Evolutionary conservation across 495 filamentous ascomycete genomes (phyloP).

Genomic region (Aspergillus biplanus): DNA sequence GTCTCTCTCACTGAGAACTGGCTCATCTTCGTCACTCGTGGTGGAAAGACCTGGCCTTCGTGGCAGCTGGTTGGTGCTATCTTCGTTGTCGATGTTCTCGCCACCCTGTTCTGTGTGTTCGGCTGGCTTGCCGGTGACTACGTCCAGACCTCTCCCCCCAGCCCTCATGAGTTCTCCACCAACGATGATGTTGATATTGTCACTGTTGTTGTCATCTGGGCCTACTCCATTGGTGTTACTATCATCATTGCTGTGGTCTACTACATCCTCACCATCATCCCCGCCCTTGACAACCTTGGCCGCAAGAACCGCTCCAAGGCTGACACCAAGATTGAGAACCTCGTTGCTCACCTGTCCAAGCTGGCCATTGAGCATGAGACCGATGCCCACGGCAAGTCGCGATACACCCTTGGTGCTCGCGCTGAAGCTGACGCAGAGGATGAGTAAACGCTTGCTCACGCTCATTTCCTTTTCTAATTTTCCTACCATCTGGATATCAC

Average conservation of each 20-base stretch:
- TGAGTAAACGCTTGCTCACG: slow-evolving; percentile 51
- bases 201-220: slow-evolving; percentile 79
- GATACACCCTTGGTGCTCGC: slow-evolving; percentile 64
- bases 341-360: slow-evolving; percentile 74
- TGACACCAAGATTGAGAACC: slow-evolving; percentile 82
- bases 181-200: slow-evolving; percentile 73
- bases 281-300: slow-evolving; percentile 74
- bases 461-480: slow-evolving; percentile 35
- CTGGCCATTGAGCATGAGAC: slow-evolving; percentile 73
- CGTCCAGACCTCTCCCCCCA: slow-evolving; percentile 47
- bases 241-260: slow-evolving; percentile 80
- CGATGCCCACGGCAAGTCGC: slow-evolving; percentile 56
- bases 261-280: slow-evolving; percentile 70
- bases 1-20: slow-evolving; percentile 77
- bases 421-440: slow-evolving; percentile 69
- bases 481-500: slow-evolving; percentile 36
- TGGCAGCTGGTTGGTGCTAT: slow-evolving; percentile 75
- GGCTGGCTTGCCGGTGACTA: slow-evolving; percentile 64
- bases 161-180: slow-evolving; percentile 49
- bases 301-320: slow-evolving; percentile 74
- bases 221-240: slow-evolving; percentile 75
- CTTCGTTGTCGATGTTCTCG: slow-evolving; percentile 68
- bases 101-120: slow-evolving; percentile 74
- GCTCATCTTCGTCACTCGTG: slow-evolving; percentile 80
- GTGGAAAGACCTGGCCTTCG: slow-evolving; percentile 70